A percentile compares a stretch with the other conserved stretches of the same genome.
Evolutionary conservation across 2,329 filamentous ascomycete genomes (phyloP).

Genomic region (Alternaria sp.): DNA sequence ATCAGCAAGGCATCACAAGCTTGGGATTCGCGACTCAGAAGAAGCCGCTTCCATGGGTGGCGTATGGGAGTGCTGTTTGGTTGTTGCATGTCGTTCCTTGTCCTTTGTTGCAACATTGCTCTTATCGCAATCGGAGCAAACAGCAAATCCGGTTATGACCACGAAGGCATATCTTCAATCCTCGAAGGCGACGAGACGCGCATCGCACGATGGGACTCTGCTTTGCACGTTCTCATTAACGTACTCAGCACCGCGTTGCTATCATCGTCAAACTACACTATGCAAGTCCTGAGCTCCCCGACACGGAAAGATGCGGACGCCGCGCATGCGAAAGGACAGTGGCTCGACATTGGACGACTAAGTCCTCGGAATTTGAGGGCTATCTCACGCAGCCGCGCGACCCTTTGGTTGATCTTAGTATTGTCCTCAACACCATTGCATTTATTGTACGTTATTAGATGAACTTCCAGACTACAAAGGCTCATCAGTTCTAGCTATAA

Average conservation of each 20-base stretch:
- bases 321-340: slow-evolving; percentile 37
- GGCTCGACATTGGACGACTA: slow-evolving; percentile 52
- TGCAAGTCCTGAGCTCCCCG: slow-evolving; percentile 35
- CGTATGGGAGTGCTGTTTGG: slow-evolving; percentile 26
- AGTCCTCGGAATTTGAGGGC: slow-evolving; percentile 49
- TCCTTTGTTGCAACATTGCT: slow-evolving; percentile 22
- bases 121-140: slow-evolving; percentile 1
- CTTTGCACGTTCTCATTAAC: slow-evolving; percentile 59
- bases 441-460: slow-evolving; percentile 37
- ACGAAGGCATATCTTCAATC: slow-evolving; percentile 4
- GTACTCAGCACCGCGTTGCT: slow-evolving; percentile 43
- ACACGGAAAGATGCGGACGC: slow-evolving; percentile 27
- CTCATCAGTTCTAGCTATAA: slow-evolving; percentile 7
- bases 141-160: background rate
- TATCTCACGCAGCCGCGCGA: background rate
- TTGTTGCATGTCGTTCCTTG: slow-evolving; percentile 16
- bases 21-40: background rate
- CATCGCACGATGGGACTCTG: slow-evolving; percentile 11
- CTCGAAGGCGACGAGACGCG: background rate
- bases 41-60: slow-evolving; percentile 26
- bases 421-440: slow-evolving; percentile 47
- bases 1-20: background rate
- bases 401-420: slow-evolving; percentile 5
- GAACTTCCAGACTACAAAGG: too few relatives aligned
- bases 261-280: slow-evolving; percentile 30